Conservation (phyloP, 495 filamentous ascomycete genomes). For the Amphirosellinia nigrospora region DNA sequence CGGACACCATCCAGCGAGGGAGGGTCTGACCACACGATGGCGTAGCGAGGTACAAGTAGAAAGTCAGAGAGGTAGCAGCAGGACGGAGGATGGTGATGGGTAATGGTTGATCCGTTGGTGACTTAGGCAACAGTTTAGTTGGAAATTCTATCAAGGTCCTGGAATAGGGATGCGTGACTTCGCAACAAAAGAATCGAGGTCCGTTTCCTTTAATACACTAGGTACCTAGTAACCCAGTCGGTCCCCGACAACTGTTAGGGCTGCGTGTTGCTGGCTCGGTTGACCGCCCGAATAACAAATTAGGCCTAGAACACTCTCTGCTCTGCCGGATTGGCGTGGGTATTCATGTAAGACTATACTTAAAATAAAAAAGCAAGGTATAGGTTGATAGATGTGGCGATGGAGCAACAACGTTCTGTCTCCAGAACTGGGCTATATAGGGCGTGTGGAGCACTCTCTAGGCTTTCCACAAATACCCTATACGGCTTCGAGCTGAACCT, state of each 20-base stretch:
- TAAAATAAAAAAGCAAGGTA: background rate
- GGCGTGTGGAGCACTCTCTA: background rate
- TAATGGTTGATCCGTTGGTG: background rate
- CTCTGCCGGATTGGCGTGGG: background rate
- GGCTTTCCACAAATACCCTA: slow-evolving; percentile 9
- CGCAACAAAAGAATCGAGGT: slow-evolving; percentile 3
- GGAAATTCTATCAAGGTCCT: slow-evolving; percentile 1
- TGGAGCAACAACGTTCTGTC: slow-evolving; percentile 8
- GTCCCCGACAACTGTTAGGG: no score
- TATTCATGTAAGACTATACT: background rate
- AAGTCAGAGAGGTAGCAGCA: no score
- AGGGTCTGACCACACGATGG: background rate
- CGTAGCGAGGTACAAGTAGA: no score
- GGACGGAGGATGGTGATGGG: background rate
- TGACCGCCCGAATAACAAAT: background rate
- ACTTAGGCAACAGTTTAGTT: background rate
- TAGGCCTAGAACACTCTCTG: background rate
- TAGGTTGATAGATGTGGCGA: background rate
- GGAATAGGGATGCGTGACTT: background rate
- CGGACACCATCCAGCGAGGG: slow-evolving; percentile 8
- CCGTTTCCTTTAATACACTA: background rate
- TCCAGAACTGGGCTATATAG: slow-evolving; percentile 11
- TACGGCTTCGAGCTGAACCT: background rate
- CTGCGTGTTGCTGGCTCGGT: background rate
- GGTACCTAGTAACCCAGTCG: no score